phyloP scores from a whole-genome alignment of 495 filamentous ascomycete species.

The Neurospora africana region DNA sequence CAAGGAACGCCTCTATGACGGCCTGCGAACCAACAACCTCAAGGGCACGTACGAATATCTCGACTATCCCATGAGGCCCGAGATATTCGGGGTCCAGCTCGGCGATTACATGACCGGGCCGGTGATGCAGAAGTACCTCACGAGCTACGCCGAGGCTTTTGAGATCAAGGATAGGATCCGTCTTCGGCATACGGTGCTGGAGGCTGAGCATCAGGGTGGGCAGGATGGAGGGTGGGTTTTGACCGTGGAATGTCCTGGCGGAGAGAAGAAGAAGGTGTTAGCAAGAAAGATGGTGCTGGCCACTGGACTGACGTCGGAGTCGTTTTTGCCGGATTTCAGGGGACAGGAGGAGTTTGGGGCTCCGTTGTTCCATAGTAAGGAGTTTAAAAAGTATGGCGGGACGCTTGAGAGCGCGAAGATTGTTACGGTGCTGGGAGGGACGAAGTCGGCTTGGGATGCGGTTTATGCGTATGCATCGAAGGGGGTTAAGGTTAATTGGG shows the following conservation, averaged over 20 bases:
- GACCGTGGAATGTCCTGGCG: slow-evolving; percentile 14
- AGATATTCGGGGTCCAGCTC: slow-evolving; percentile 46
- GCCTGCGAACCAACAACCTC: slow-evolving; percentile 50
- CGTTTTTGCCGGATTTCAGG: slow-evolving; percentile 27
- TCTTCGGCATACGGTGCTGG: slow-evolving; percentile 40
- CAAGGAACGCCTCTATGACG: slow-evolving; percentile 51
- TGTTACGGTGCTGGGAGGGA: slow-evolving; percentile 57
- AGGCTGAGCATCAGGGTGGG: slow-evolving; percentile 35
- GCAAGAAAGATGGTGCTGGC: slow-evolving; percentile 27
- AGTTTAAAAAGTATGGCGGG: slow-evolving; percentile 31
- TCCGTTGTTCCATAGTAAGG: slow-evolving; percentile 53
- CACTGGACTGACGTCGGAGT: slow-evolving; percentile 27
- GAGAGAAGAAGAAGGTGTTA: slow-evolving; percentile 8
- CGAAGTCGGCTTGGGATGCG: slow-evolving; percentile 70
- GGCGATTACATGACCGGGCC: slow-evolving; percentile 61
- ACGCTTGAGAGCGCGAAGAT: slow-evolving; percentile 22
- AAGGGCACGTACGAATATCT: slow-evolving; percentile 61
- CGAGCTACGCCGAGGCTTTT: slow-evolving; percentile 50
- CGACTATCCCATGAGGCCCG: slow-evolving; percentile 60
- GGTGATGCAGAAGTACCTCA: slow-evolving; percentile 55
- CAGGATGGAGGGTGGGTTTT: slow-evolving; percentile 30
- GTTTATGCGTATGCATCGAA: slow-evolving; percentile 56
- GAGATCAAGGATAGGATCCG: slow-evolving; percentile 44
- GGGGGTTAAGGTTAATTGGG: slow-evolving; percentile 62
- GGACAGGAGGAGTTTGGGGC: slow-evolving; percentile 31